Conservation (phyloP, 2,329 filamentous ascomycete genomes). For the Aspergillus niger region DNA sequence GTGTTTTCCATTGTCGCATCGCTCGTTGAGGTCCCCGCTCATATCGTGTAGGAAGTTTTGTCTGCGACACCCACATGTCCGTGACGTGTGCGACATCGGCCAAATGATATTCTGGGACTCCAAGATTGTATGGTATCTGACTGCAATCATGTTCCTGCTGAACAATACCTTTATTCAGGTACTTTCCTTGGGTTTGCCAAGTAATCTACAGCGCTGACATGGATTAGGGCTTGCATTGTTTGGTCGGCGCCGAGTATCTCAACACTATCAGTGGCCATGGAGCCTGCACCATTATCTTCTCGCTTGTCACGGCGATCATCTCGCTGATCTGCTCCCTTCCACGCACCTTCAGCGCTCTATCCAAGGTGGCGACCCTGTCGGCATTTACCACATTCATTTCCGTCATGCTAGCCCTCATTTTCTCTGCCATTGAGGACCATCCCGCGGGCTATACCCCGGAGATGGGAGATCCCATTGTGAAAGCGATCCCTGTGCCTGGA, state of each 20-base stretch:
- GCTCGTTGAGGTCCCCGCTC: constrained; percentile 21
- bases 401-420: constrained; percentile 79
- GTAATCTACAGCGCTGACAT: constrained; percentile 3
- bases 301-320: constrained; percentile 71
- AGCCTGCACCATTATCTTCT: constrained; percentile 78
- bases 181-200: constrained; percentile 15
- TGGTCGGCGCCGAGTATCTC: constrained; percentile 82
- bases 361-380: constrained; percentile 75
- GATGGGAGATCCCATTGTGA: constrained; percentile 66
- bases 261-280: constrained; percentile 79
- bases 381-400: constrained; percentile 89
- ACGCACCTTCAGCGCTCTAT: constrained; percentile 78
- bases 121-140: constrained; percentile 67
- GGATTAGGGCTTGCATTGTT: constrained; percentile 70
- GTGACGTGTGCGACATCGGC: constrained; percentile 93
- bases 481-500: constrained; percentile 65
- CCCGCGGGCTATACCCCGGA: constrained; percentile 66
- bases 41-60: constrained; percentile 74
- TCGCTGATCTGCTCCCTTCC: constrained; percentile 80
- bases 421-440: constrained; percentile 73
- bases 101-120: constrained; percentile 90
- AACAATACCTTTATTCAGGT: constrained; percentile 93
- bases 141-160: constrained; percentile 83
- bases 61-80: constrained; percentile 82
- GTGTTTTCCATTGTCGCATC: constrained; percentile 19